phyloP scores from a whole-genome alignment of 2,329 filamentous ascomycete species.

The Fusarium praegraminearum region DNA sequence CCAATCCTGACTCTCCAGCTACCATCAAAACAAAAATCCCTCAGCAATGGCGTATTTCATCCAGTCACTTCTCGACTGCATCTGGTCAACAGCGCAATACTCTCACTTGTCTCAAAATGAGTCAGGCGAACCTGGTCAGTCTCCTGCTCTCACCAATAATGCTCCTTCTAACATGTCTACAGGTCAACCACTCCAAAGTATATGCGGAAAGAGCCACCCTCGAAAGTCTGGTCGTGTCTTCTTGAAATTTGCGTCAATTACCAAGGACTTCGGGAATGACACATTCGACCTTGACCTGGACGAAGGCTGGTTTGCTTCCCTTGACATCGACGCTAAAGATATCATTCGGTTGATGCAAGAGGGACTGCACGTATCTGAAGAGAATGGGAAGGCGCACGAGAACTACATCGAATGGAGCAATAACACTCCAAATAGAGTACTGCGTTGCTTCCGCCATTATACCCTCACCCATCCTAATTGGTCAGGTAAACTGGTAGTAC shows the following conservation, averaged over 20 bases:
- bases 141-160: background rate
- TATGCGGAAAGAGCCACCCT: background rate
- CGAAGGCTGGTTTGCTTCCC: rapidly evolving
- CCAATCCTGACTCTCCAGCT: background rate
- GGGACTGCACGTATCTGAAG: background rate
- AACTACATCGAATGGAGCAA: rapidly evolving
- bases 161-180: too few relatives aligned
- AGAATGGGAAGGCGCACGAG: rapidly evolving
- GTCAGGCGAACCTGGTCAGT: background rate
- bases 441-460: background rate
- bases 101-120: background rate
- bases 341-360: background rate
- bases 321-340: background rate
- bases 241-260: rapidly evolving
- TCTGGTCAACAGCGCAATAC: background rate
- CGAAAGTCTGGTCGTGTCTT: rapidly evolving
- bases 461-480: background rate
- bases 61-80: background rate
- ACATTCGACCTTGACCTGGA: rapidly evolving
- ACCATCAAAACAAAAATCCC: background rate
- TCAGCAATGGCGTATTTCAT: background rate
- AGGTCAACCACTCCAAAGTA: too few relatives aligned
- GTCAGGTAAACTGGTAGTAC: background rate
- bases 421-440: rapidly evolving
- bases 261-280: rapidly evolving